Percentiles rank a stretch among this genome's conserved stretches.
Conservation (phyloP, 2,329 filamentous ascomycete genomes). For the Verticillium isaacii region DNA sequence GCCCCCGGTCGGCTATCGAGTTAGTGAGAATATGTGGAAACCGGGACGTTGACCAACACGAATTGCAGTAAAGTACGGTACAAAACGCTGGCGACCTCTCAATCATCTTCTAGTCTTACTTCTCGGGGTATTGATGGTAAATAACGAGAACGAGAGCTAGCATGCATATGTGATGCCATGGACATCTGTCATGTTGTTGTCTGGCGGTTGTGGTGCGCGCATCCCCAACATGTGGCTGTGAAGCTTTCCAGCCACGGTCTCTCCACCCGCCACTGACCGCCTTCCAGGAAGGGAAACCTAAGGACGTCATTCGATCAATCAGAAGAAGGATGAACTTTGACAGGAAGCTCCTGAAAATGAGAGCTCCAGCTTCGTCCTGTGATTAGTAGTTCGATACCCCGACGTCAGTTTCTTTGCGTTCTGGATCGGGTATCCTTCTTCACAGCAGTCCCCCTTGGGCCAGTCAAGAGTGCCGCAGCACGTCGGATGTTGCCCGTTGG, state of each 20-base stretch:
- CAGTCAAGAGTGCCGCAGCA: background rate
- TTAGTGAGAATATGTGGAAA: too few relatives aligned
- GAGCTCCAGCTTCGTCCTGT: background rate
- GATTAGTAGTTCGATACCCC: too few relatives aligned
- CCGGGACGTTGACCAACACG: too few relatives aligned
- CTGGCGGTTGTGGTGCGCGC: too few relatives aligned
- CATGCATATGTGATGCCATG: too few relatives aligned
- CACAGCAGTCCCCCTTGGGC: background rate
- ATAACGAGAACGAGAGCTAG: too few relatives aligned
- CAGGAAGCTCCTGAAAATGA: background rate
- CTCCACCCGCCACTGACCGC: background rate
- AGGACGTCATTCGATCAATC: background rate
- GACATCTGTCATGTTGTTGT: too few relatives aligned
- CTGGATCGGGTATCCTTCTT: background rate
- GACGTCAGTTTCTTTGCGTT: background rate
- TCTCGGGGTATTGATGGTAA: too few relatives aligned
- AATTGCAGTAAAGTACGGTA: too few relatives aligned
- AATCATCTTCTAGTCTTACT: too few relatives aligned
- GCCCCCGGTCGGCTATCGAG: too few relatives aligned
- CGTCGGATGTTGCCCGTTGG: background rate
- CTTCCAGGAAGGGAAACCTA: background rate
- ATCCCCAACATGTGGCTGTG: background rate
- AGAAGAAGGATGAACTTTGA: background rate
- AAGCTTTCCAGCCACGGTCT: background rate
- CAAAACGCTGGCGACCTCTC: too few relatives aligned